A percentile compares a stretch with the other conserved stretches of the same genome.
Conservation (phyloP, 1,139 yeast species). For the Scheffersomyces stambukii region DNA sequence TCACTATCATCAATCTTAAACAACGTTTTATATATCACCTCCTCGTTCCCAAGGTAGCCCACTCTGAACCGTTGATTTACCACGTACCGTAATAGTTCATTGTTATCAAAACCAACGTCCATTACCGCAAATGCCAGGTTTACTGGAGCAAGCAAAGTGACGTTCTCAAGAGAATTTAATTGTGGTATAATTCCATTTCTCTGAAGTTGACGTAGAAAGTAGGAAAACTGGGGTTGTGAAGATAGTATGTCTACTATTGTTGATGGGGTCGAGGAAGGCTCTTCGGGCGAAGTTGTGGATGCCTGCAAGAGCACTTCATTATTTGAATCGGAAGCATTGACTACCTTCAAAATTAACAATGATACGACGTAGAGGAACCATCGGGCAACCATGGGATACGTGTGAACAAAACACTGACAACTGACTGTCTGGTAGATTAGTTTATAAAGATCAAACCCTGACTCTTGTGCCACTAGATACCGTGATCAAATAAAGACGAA, state of each 20-base stretch:
- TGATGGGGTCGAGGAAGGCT: conserved; percentile 27
- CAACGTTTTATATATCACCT: conserved; percentile 29
- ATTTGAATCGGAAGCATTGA: too few relatives aligned
- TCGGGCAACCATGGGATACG: too few relatives aligned
- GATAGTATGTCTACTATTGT: conserved; percentile 78
- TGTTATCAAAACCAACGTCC: conserved; percentile 14
- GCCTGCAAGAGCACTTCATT: too few relatives aligned
- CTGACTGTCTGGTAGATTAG: too few relatives aligned
- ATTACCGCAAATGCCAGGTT: conserved; percentile 64
- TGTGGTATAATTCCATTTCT: conserved; percentile 62
- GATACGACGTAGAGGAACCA: too few relatives aligned
- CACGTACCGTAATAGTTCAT: conserved; percentile 29
- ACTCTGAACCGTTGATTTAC: conserved; percentile 33
- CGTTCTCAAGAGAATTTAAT: conserved; percentile 59
- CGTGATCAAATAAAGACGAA: too few relatives aligned
- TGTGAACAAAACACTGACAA: too few relatives aligned
- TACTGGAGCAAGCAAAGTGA: conserved; percentile 81
- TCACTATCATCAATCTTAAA: conserved; percentile 14
- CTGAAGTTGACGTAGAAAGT: conserved; percentile 64
- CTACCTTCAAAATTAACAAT: too few relatives aligned
- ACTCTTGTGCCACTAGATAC: too few relatives aligned
- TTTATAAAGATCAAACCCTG: too few relatives aligned
- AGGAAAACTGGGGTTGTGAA: conserved; percentile 67
- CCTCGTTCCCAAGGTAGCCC: conserved; percentile 25
- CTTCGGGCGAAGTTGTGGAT: conserved; percentile 5